Base-by-base conservation (phyloP, 2,329 filamentous ascomycete genomes). In the Hypoxylon sp. region DNA sequence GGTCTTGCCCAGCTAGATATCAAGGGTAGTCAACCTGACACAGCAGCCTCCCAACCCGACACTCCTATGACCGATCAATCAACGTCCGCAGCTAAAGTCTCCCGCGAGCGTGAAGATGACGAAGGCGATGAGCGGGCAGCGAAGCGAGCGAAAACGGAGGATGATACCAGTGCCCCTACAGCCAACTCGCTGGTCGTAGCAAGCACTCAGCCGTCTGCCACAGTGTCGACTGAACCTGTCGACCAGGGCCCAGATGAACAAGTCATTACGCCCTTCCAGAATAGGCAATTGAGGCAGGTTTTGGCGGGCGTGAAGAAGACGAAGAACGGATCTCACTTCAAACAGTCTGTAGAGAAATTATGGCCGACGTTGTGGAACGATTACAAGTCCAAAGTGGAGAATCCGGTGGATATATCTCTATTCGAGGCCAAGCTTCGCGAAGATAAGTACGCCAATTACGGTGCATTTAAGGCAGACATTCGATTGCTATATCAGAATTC, bases 231-330 rank as follows among this genome's bases (percentile, higher is more conserved):
- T 46, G 70, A 76, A 49, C 71, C 80, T n/a, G 58, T 48, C 2
- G 67, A 67, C 40, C 59, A 65, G 0, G 77, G 80, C 2, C 78
- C 82, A 0, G 80, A 83, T 70, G 77, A 78, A 53, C 79, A 82
- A 49, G 76, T 81, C 0, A 85, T 93, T 16, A 75, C 75, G 0
- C 68, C 70, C 2, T 75, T 72, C 26, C 75, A 78, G 44, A 75
- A 71, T 61, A 74, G 67, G 54, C 72, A 74, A 59, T 71, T 77
- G n/a, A 70, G 89, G 32, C 87, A 88, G 65, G 84, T 89, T 30
- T 80, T 95, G 53, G 90, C 88, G 30, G 89, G 90, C 54, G 84
- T 95, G 60, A 97, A 96, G 81, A 96, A 97, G 79, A 94, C 93
- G 48, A 93, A 95, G 76, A 88, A 90, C 64, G 92, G 95, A 1